phyloP scores from a whole-genome alignment of 106 monocot species.

The Acorus calamus region DNA sequence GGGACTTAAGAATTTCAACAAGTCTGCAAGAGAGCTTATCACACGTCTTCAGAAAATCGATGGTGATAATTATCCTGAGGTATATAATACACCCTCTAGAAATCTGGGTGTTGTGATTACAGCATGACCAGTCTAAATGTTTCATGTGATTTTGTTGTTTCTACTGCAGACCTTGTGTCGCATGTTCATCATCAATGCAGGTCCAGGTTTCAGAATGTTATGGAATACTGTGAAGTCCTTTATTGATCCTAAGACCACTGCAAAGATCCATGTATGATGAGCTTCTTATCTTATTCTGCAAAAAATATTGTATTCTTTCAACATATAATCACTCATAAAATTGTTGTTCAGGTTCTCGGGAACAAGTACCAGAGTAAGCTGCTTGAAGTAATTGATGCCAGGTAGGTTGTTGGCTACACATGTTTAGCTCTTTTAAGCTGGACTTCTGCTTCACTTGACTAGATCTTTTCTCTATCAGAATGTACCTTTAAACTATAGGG shows the following conservation, averaged over 20 bases:
- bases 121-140: too few relatives aligned
- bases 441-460: too few relatives aligned
- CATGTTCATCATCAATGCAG: slow-evolving; percentile 83
- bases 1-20: slow-evolving; percentile 6
- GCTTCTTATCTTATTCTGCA: not conserved
- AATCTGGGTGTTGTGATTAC: not conserved
- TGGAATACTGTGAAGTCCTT: slow-evolving; percentile 9
- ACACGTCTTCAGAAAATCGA: slow-evolving; percentile 9
- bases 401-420: not conserved
- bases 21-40: slow-evolving; percentile 6
- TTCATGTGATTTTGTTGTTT: not conserved
- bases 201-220: slow-evolving; percentile 11
- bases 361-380: slow-evolving; percentile 14
- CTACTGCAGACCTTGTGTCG: slow-evolving; percentile 45
- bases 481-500: too few relatives aligned
- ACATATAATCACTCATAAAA: too few relatives aligned
- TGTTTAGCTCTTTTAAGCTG: too few relatives aligned
- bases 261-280: slow-evolving; percentile 49
- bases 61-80: slow-evolving; percentile 1
- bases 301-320: too few relatives aligned
- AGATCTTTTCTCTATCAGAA: too few relatives aligned
- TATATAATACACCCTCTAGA: not conserved
- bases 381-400: slow-evolving; percentile 15
- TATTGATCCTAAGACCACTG: slow-evolving; percentile 26
- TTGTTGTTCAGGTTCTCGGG: not conserved